Base-by-base conservation (phyloP, 2,329 filamentous ascomycete species). In the Ascochyta koolunga region DNA sequence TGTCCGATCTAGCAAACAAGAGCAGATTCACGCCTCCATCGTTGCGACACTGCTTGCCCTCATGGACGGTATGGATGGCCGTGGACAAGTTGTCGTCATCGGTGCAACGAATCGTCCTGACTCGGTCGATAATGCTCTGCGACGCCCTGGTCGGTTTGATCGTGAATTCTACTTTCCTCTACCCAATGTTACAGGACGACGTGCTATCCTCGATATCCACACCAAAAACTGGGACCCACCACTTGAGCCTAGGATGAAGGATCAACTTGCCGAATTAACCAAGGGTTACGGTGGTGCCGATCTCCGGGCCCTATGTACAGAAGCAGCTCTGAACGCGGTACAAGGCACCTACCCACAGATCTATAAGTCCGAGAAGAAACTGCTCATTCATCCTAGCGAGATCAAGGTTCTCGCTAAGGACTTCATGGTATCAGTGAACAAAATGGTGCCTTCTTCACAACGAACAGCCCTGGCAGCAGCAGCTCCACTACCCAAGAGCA, bases 261-360 rank as follows among this genome's bases (percentile, higher is more conserved):
- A 87, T 47, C 86, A 91, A 52, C 82, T 99, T 44, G 93, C 91
- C 0, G 88, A 93, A 61, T 82, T 93, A 68, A 97, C 93, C 3
- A 97, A 97, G 76, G 96, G 96, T 13, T 98, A 98, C 65, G 95
- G 93, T 58, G 95, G 95, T 82, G 95, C 95, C 24, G 95, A 99
- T 77, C 79, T 99, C 59, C 87, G 95, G 58, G 93, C 95, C 11
- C 82, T 99, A 27, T 98, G 93, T 75, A 99, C 95, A 0, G 95
- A 99, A 79, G 93, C 95, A 31, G 91, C 95, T 3, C 80, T 99
- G 54, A 99, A 99, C 73, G 89, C 95, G 2, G 95, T 99, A 21
- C 95, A 99, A 75, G 85, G 95, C 65, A 93, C 90, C 3, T 99
- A 96, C 70, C 95, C 95, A 15, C 95, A 99, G 69, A 97, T 99